A percentile compares a stretch with the other conserved stretches of the same genome.
Conservation (phyloP, 164 flowering plant species). For the Tetrastigma voinierianum region DNA sequence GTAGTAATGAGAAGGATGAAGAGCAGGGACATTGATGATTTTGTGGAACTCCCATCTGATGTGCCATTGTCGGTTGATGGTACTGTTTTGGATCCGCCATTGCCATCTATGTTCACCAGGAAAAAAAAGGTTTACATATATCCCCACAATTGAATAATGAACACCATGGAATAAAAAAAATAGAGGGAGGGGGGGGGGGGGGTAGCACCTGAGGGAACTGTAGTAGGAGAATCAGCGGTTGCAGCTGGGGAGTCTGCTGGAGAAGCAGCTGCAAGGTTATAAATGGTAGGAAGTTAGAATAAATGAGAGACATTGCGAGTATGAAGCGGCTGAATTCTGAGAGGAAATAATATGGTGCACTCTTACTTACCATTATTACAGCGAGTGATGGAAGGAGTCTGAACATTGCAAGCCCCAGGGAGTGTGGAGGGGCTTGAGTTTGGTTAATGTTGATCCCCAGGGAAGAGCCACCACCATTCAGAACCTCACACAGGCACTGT, state of each 20-base stretch:
- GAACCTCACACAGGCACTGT: conserved; percentile 61
- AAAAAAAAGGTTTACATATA: too few relatives aligned
- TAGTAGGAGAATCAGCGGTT: conserved; percentile 30
- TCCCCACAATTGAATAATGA: neutral
- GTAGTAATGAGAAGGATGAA: conserved; percentile 35
- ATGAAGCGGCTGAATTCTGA: neutral
- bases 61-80: conserved; percentile 39
- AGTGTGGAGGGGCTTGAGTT: conserved; percentile 67
- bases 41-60: conserved; percentile 44
- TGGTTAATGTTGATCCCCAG: conserved; percentile 65
- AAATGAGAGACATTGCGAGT: neutral
- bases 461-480: conserved; percentile 47
- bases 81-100: conserved; percentile 38
- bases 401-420: conserved; percentile 70
- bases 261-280: conserved; percentile 37
- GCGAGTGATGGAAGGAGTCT: conserved; percentile 59
- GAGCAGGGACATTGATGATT: conserved; percentile 32
- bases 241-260: conserved; percentile 46
- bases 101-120: conserved; percentile 29
- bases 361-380: conserved; percentile 53
- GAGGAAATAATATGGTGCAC: neutral
- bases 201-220: conserved; percentile 47
- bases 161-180: neutral
- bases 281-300: neutral
- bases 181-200: too few relatives aligned